Base-by-base conservation (phyloP, 2,329 filamentous ascomycete species). In the Pseudofabraea citricarpa region DNA sequence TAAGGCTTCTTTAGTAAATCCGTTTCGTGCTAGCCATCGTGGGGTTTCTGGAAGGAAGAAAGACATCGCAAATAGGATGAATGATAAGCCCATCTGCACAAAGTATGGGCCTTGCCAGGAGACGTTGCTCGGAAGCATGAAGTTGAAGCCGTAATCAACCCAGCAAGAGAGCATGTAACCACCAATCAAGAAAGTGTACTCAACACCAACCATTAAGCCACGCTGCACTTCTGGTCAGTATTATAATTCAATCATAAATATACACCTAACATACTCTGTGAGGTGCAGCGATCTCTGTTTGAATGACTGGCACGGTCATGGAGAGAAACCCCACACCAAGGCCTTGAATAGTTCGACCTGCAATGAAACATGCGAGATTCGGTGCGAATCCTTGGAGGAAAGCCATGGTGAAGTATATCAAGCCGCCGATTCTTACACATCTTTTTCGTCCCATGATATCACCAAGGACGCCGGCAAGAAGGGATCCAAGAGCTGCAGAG, bases 271-370 rank as follows among this genome's bases (percentile, higher is more conserved):
- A 13, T 41, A 41, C 38, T 26, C 27, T 36, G 41, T 65, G 62
- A 3, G 63, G 57, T 6, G 61, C 56, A 3, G 63, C 63, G 32
- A 66, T 65, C 44, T 65, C 63, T 0, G 63, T 64, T 37, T 65
- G 62, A 18, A 36, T 69, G 67, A 36, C 18, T 3, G 32, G 32
- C 15, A 36, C 32, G 5, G 32, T 36, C 32, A 36, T 24, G 70
- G 72, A 19, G 64, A 71, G 15, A 44, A 47, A 57, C 49, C 81
- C 81, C 40, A 85, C 79, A 40, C 74, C 73, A 32, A 85, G 60
- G 45, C 82, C 81, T 51, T 81, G 83, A 57, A 85, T 71, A 50
- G 82, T 66, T 36, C 74, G 71, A 8, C 73, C 74, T 16, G 66
- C 72, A 35, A 76, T 69, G 7, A 82, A 56, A 39, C 75, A 70